Evolutionary conservation across 129 eudicot species (phyloP).

Genomic region (Centrapalus pauciflorus): DNA sequence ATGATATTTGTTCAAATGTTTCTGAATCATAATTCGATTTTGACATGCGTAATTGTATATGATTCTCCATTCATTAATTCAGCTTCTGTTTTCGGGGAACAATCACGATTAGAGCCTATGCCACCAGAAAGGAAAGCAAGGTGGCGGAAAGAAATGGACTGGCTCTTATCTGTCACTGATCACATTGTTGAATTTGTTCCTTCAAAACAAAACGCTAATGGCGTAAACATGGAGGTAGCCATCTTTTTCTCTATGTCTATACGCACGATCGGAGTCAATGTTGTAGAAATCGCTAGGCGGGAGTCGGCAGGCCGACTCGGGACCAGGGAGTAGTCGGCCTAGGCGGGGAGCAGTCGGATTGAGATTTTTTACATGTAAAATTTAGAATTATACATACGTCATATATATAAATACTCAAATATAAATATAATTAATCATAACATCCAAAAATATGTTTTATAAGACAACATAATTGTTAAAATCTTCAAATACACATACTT

Average conservation of each 20-base stretch:
- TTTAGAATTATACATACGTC: too few relatives aligned
- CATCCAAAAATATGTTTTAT: too few relatives aligned
- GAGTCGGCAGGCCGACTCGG: too few relatives aligned
- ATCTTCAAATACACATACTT: too few relatives aligned
- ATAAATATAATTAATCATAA: too few relatives aligned
- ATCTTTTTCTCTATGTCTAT: neutral
- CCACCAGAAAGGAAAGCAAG: constrained; percentile 51
- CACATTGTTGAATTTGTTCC: constrained; percentile 82
- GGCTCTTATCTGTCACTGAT: constrained; percentile 79
- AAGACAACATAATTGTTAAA: too few relatives aligned
- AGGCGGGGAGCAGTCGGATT: too few relatives aligned
- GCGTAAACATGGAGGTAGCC: constrained; percentile 67
- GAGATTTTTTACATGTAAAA: too few relatives aligned
- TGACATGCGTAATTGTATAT: neutral
- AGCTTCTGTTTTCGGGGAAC: constrained; percentile 87
- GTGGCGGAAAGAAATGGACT: constrained; percentile 83
- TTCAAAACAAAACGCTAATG: constrained; percentile 60
- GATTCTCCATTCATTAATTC: constrained; percentile 17
- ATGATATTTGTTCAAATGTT: neutral
- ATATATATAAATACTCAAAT: too few relatives aligned
- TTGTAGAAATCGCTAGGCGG: too few relatives aligned
- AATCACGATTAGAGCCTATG: constrained; percentile 77
- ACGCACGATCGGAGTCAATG: too few relatives aligned
- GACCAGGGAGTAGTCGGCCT: too few relatives aligned
- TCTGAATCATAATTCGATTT: neutral